Evolutionary conservation across 208 protist genomes (phyloP).

Genomic region (Wallacemonas collosoma): DNA sequence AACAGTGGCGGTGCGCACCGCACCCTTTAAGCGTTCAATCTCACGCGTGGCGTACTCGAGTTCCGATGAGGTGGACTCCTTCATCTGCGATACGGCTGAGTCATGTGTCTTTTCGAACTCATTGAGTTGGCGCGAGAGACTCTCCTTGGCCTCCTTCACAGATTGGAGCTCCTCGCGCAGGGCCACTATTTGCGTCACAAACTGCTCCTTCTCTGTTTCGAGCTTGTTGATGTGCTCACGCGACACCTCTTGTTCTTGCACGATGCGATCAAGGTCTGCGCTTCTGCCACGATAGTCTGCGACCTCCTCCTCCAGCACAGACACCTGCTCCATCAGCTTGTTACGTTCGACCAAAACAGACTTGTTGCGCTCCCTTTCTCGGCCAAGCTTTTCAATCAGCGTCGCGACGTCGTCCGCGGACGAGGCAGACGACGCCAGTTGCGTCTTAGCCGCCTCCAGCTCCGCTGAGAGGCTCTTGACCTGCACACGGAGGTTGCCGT

Average conservation of each 20-base stretch:
- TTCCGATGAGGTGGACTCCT: conserved; percentile 37
- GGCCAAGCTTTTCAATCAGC: conserved; percentile 58
- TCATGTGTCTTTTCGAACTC: conserved; percentile 31
- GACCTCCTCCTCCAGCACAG: conserved; percentile 42
- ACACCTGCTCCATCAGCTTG: conserved; percentile 39
- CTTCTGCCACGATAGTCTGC: conserved; percentile 31
- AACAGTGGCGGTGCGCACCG: conserved; percentile 37
- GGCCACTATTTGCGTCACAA: conserved; percentile 16
- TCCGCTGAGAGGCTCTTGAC: conserved; percentile 32
- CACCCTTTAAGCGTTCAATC: conserved; percentile 45
- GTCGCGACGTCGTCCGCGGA: conserved; percentile 42
- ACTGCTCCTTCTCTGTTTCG: conserved; percentile 27
- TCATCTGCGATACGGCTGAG: conserved; percentile 28
- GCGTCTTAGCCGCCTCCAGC: conserved; percentile 22
- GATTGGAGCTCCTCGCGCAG: conserved; percentile 25
- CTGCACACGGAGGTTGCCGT: conserved; percentile 23
- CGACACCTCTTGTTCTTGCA: conserved; percentile 31
- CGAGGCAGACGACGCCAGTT: conserved; percentile 19
- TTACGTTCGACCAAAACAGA: conserved; percentile 26
- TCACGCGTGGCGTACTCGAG: conserved; percentile 31
- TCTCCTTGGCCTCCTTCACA: conserved; percentile 17
- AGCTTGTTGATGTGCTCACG: conserved; percentile 43
- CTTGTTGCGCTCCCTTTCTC: conserved; percentile 56
- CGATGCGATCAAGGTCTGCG: conserved; percentile 2
- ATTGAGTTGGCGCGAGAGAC: conserved; percentile 32